phyloP scores from a whole-genome alignment of 192 early-diverging fungal genomes.

The Backusella circina region DNA sequence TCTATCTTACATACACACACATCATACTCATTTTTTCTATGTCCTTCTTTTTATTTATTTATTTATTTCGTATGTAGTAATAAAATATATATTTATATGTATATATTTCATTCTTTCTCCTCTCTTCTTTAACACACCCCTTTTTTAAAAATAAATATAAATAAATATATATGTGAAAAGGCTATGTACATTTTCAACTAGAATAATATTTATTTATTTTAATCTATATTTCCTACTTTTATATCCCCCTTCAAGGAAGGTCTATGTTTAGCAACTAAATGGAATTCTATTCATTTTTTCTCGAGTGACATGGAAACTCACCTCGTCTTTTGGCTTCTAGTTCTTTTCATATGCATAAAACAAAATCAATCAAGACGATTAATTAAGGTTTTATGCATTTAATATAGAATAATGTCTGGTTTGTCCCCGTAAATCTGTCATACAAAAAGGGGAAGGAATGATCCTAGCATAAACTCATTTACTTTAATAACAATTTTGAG shows the following conservation, averaged over 20 bases:
- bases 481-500: not conserved
- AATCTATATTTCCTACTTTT: no score
- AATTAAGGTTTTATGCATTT: not conserved
- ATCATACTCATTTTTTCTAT: not conserved
- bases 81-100: not conserved
- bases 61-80: not conserved
- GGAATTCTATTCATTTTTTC: not conserved
- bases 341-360: no score
- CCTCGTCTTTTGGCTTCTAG: no score
- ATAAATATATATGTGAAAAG: not conserved
- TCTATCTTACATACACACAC: not conserved
- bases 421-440: not conserved
- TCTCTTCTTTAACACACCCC: not conserved
- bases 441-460: not conserved
- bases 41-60: not conserved
- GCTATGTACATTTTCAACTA: not conserved
- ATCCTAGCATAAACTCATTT: not conserved
- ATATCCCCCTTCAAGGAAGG: not conserved
- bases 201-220: not conserved
- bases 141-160: conserved; percentile 4
- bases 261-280: not conserved
- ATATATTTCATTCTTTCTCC: not conserved
- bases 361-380: no score
- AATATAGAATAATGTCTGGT: not conserved
- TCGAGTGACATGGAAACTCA: no score